These are phyloP conservation scores for Grosmannia clavigera DNA, from an alignment of 2,329 filamentous ascomycete genomes.

Conservation along the genomic window DNA sequence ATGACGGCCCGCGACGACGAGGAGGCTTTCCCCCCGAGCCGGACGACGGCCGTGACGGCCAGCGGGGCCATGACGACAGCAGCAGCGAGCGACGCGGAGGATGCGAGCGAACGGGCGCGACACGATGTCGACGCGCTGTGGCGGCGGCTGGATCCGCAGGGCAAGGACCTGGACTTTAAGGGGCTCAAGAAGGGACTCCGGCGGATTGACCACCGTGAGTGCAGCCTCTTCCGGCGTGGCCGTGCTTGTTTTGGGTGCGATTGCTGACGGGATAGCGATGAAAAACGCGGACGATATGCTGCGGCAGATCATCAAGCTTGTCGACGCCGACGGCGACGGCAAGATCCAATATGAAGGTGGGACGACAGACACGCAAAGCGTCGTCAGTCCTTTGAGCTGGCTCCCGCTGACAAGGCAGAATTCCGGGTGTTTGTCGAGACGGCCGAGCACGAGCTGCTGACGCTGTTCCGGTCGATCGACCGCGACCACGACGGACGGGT, in stretches of 20 bases:
- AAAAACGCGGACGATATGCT: constrained; percentile 89
- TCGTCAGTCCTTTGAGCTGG: not conserved
- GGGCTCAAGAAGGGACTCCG: constrained; percentile 73
- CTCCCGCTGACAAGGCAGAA: constrained; percentile 40
- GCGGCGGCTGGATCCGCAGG: constrained; percentile 65
- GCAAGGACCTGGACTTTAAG: constrained; percentile 69
- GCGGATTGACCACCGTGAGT: constrained; percentile 80
- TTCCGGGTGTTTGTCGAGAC: constrained; percentile 80
- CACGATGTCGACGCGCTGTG: constrained; percentile 69
- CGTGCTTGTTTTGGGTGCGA: not conserved
- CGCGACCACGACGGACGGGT: constrained; percentile 73
- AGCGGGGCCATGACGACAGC: not conserved
- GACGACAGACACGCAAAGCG: not conserved
- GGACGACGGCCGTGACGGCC: not conserved
- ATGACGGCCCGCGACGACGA: constrained; percentile 4
- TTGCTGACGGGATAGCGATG: constrained; percentile 35
- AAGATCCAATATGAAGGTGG: constrained; percentile 81
- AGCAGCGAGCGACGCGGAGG: not conserved
- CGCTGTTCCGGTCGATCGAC: constrained; percentile 80
- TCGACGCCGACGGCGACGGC: constrained; percentile 77
- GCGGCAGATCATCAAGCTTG: constrained; percentile 63
- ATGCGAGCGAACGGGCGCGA: constrained; percentile 65
- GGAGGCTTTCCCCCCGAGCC: not conserved
- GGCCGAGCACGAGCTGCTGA: constrained; percentile 71
- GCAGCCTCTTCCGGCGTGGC: not conserved